Evolutionary conservation across 768 basidiomycete genomes (phyloP), one percentile per base, ranked within the genome.

Genomic region (Pleurotus salmoneostramineus): DNA sequence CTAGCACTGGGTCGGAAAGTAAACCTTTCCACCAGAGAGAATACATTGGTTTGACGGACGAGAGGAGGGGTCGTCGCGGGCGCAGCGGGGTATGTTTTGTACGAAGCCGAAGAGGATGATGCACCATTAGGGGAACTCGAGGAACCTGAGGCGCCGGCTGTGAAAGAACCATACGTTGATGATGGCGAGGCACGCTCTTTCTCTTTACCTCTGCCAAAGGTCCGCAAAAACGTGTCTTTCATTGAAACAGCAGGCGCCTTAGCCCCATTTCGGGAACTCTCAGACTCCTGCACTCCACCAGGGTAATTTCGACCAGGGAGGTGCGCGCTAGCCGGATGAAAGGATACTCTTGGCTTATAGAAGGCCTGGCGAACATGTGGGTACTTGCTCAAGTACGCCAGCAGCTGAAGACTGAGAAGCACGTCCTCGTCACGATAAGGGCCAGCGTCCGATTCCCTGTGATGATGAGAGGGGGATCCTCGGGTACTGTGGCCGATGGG

Each of bases 321-420:
- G 47, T 73, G 74, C 5, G 81, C 76, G 32, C 83, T 83, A 6
- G 88, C 90, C 0, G 90, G 90, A 64, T 91, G 90, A 70, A 92
- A 93, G n/a, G 85, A 83, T n/a, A 77, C 72, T 0, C 91, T 80
- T 0, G 85, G 88, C 68, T 93, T 92, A 69, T 98, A 97, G 68
- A 99, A 98, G 5, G 95, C 93, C 65, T 95, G 88, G 7, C 97
- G 80, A 3, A 98, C 96, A 69, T 98, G 96, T 0, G 97, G 95
- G 68, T 99, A 98, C 71, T 99, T 98, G 74, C 90, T 93, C 14
- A 98, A 79, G 68, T 99, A 98, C 3, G 97, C 97, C 1, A 99
- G 81, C 2, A 98, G 85, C 69, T 99, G 96, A 10, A 99, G 74
- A 15, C 89, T 85, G 6, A 95, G 82, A 1, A 98, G 76, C 0